Percentiles rank a stretch among this genome's conserved stretches.
Evolutionary conservation across 148 eudicot species (phyloP).

Genomic region (Arctostaphylos glauca): DNA sequence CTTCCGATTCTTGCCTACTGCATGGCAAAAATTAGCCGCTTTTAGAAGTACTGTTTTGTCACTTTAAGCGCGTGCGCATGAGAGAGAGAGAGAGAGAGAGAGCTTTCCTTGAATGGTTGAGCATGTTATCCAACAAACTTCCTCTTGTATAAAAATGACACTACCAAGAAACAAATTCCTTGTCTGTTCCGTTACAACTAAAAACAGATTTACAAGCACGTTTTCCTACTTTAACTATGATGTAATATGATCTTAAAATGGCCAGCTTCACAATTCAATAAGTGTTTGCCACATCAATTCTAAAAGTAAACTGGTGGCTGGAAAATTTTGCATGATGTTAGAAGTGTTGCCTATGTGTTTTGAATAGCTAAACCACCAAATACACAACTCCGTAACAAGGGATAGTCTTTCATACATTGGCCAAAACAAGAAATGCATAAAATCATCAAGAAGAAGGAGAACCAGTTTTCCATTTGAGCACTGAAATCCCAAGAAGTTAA

Average conservation of each 20-base stretch:
- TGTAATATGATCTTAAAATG: background rate
- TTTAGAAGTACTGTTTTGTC: slow-evolving; percentile 10
- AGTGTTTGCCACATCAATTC: background rate
- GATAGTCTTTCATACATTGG: background rate
- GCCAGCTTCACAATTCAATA: background rate
- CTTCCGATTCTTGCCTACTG: slow-evolving; percentile 84
- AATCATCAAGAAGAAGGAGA: background rate
- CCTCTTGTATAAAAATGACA: slow-evolving; percentile 12
- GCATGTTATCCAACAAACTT: background rate
- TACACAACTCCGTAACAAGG: background rate
- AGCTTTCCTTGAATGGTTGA: background rate
- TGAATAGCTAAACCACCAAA: slow-evolving; percentile 6
- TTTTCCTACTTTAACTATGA: background rate
- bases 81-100: background rate
- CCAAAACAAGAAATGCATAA: background rate
- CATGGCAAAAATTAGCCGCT: slow-evolving; percentile 41
- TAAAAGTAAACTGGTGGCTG: background rate
- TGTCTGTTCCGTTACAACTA: background rate
- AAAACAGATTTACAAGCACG: background rate
- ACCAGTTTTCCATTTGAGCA: background rate
- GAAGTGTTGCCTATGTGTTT: background rate
- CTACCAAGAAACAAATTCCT: background rate
- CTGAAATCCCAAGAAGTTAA: background rate
- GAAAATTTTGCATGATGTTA: background rate
- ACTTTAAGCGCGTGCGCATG: background rate